These are phyloP conservation scores for Lepiota subincarnata DNA, from an alignment of 768 basidiomycete genomes.

Conservation along the genomic window DNA sequence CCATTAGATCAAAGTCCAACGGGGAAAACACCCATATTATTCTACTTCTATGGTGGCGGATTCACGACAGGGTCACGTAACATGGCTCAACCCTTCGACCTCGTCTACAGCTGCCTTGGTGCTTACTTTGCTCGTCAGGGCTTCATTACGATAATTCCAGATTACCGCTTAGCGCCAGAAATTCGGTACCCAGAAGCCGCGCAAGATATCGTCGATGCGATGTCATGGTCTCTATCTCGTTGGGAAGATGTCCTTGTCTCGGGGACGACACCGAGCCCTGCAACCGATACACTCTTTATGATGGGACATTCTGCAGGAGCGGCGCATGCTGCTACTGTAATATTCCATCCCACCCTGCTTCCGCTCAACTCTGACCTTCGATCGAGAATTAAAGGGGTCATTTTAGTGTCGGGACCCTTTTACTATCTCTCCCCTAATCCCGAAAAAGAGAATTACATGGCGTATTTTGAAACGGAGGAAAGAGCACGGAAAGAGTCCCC, in stretches of 20 bases:
- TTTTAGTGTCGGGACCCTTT: conserved; percentile 46
- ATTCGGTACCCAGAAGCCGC: conserved; percentile 51
- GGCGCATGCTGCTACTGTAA: conserved; percentile 40
- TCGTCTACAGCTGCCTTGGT: conserved; percentile 54
- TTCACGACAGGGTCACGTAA: conserved; percentile 50
- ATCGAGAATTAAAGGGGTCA: conserved; percentile 37
- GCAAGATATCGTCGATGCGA: conserved; percentile 57
- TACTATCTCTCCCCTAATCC: conserved; percentile 25
- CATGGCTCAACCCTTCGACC: conserved; percentile 38
- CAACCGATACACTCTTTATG: conserved; percentile 40
- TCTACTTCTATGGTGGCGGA: conserved; percentile 68
- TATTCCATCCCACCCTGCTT: conserved; percentile 35
- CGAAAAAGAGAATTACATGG: conserved; percentile 25
- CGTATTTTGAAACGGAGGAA: conserved; percentile 24
- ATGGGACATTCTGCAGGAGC: conserved; percentile 65
- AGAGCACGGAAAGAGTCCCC: neutral
- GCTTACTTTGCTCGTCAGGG: conserved; percentile 59
- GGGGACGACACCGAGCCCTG: conserved; percentile 29
- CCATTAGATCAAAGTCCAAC: conserved; percentile 28
- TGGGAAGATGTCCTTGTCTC: conserved; percentile 22
- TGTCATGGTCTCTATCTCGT: conserved; percentile 47
- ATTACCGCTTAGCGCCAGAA: conserved; percentile 62
- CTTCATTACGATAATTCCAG: conserved; percentile 60
- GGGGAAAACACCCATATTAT: conserved; percentile 43
- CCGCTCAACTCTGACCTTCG: conserved; percentile 24